Conservation (phyloP, 139 green algal species). For the Chara braunii region DNA sequence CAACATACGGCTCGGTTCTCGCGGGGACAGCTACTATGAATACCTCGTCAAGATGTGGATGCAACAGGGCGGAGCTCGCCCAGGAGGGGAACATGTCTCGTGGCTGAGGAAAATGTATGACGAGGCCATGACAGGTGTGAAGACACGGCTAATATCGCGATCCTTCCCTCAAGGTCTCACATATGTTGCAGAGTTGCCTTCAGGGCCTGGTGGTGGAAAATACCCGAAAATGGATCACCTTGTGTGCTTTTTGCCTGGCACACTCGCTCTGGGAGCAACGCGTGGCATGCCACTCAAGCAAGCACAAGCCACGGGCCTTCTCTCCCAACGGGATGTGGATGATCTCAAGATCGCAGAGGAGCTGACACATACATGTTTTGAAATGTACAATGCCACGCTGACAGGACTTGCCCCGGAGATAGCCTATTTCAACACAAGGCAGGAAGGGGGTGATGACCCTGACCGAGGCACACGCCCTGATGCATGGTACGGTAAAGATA, state of each 20-base stretch:
- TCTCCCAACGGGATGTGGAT: neutral
- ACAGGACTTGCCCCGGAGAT: slow-evolving; percentile 44
- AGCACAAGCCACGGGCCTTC: neutral
- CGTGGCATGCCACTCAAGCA: slow-evolving; percentile 6
- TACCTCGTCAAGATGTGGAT: slow-evolving; percentile 67
- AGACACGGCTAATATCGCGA: slow-evolving; percentile 52
- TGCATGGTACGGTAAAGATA: slow-evolving; percentile 10
- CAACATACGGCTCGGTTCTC: slow-evolving; percentile 47
- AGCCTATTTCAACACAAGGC: slow-evolving; percentile 41
- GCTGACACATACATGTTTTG: slow-evolving; percentile 23
- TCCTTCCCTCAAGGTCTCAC: slow-evolving; percentile 23
- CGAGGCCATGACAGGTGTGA: slow-evolving; percentile 57
- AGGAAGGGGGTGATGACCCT: no score
- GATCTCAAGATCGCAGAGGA: slow-evolving; percentile 13
- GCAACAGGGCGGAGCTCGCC: slow-evolving; percentile 33
- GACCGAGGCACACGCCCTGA: slow-evolving; percentile 3
- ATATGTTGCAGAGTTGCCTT: slow-evolving; percentile 51
- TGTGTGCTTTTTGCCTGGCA: slow-evolving; percentile 61
- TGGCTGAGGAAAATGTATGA: slow-evolving; percentile 49
- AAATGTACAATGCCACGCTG: slow-evolving; percentile 49
- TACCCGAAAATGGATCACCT: slow-evolving; percentile 61
- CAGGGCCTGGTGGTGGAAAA: neutral
- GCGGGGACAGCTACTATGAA: slow-evolving; percentile 72
- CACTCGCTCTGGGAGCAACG: slow-evolving; percentile 49
- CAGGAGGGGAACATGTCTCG: slow-evolving; percentile 1